Evolutionary conservation across 176 grass and related monocot species (phyloP).

Genomic region (Phoenix dactylifera): DNA sequence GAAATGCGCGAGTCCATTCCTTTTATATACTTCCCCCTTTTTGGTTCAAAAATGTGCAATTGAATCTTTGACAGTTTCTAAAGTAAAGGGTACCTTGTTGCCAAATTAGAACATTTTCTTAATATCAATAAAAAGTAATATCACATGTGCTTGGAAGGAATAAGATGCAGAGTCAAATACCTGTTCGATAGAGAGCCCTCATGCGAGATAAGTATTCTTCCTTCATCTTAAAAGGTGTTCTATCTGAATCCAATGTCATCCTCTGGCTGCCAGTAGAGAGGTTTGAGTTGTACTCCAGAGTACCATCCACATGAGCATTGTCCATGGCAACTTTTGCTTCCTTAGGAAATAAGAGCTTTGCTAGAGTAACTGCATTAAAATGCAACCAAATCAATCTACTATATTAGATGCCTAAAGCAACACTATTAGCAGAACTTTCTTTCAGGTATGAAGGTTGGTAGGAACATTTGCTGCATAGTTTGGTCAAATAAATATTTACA

Average conservation of each 20-base stretch:
- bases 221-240: neutral
- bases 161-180: neutral
- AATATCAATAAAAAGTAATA: no score
- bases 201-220: slow-evolving; percentile 3
- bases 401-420: neutral
- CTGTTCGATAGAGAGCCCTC: slow-evolving; percentile 8
- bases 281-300: neutral
- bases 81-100: no score
- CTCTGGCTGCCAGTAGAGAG: neutral
- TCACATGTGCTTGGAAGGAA: no score
- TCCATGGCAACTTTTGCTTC: slow-evolving; percentile 13
- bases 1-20: no score
- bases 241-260: slow-evolving; percentile 1
- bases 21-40: no score
- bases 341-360: neutral
- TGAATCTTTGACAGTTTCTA: no score
- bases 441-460: no score
- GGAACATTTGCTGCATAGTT: no score
- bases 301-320: neutral
- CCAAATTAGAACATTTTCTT: no score
- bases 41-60: no score
- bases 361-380: slow-evolving; percentile 7
- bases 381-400: neutral
- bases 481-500: no score
- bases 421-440: neutral